Evolutionary conservation across 78 protist species (phyloP).

Genomic region (Dictyostelium firmibasis): DNA sequence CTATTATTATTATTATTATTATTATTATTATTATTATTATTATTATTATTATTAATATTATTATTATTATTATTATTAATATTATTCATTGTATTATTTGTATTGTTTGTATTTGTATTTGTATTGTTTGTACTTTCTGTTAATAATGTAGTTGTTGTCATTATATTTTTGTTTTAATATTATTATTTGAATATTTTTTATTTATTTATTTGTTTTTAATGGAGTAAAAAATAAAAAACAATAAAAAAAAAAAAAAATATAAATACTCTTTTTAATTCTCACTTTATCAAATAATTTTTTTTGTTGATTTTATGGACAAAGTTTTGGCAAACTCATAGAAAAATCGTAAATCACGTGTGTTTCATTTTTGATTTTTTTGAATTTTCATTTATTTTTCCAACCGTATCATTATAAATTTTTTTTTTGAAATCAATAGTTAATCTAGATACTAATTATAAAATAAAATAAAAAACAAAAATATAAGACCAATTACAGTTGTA

Average conservation of each 20-base stretch:
- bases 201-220: not conserved
- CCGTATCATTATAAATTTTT: not conserved
- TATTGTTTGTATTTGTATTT: not conserved
- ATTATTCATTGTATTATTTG: not conserved
- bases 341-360: not conserved
- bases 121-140: not conserved
- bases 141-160: not conserved
- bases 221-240: not conserved
- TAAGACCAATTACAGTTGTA: not conserved
- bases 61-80: no score
- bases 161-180: no score
- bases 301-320: not conserved
- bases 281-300: not conserved
- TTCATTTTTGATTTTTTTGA: not conserved
- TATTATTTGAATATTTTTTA: no score
- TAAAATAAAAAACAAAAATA: no score
- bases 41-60: no score
- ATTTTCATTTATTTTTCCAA: not conserved
- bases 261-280: not conserved
- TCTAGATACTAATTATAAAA: not conserved
- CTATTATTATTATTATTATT: no score
- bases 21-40: no score
- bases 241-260: no score
- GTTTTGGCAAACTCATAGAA: not conserved
- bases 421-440: not conserved